A percentile compares a stretch with the other conserved stretches of the same genome.
Conservation (phyloP, 176 grass and related monocot species). For the Hsuehochloa calcarea region DNA sequence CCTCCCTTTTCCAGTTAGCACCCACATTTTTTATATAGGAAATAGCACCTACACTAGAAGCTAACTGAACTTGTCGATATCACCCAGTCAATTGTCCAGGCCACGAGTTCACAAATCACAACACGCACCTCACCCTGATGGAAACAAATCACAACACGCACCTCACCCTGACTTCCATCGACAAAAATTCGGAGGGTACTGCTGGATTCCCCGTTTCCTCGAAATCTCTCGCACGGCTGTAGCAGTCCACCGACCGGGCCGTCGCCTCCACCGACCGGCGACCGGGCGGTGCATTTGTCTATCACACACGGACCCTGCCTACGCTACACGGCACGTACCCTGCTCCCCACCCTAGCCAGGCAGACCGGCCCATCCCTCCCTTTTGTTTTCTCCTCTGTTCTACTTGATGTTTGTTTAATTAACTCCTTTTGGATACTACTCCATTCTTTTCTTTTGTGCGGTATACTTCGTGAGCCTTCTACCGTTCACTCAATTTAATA, state of each 20-base stretch:
- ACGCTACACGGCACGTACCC: background rate
- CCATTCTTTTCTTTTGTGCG: background rate
- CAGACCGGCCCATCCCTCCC: background rate
- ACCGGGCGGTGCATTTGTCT: conserved; percentile 37
- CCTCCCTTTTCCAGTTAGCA: background rate
- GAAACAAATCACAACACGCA: no score
- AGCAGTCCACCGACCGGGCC: conserved; percentile 9
- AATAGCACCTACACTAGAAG: no score
- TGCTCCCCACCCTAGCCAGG: background rate
- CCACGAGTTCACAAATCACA: no score
- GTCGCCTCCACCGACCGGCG: conserved; percentile 25
- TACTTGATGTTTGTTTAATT: conserved; percentile 2
- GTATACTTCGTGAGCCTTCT: no score
- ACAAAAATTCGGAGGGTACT: no score
- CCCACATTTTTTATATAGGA: no score
- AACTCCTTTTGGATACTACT: background rate
- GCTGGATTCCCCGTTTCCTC: background rate
- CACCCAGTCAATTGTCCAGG: no score
- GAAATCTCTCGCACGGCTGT: background rate
- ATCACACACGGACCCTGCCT: background rate
- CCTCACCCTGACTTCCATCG: no score
- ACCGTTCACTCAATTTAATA: no score
- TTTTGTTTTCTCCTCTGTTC: conserved; percentile 5
- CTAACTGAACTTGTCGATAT: no score
- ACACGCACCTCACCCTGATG: no score